Evolutionary conservation across 805 yeast genomes (phyloP), one percentile per base, ranked within the genome.

Genomic region (Candida morakotiae): DNA sequence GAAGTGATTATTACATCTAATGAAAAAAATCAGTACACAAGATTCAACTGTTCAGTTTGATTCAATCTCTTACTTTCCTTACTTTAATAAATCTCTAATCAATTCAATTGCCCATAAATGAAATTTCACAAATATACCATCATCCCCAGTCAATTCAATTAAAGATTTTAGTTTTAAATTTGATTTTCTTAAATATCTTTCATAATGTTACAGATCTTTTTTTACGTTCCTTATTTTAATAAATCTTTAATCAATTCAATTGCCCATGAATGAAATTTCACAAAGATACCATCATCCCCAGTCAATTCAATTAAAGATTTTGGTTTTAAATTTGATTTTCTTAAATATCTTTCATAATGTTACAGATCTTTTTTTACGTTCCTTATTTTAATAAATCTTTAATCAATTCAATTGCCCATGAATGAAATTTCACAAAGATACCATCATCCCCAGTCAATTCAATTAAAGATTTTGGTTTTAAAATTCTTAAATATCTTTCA

Each of bases 181-280:
- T 17, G 75, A 71, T 14, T 84, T 69, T 39, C 88, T 62, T 27
- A 83, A 56, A 49, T 71, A 83, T 18, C 73, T 60, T 31, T 78
- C 83, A 43, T 73, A 69, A 34, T 62, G n/a, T n/a, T n/a, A n/a
- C n/a, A n/a, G n/a, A n/a, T n/a, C n/a, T n/a, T n/a, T n/a, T n/a
- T n/a, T n/a, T n/a, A n/a, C n/a, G n/a, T n/a, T n/a, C n/a, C n/a
- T 34, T 25, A 41, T 21, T 33, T 34, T 13, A 32, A 16, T 6
- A 64, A 44, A 34, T 57, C 62, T 31, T 62, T 64, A 14, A 80
- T 49, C 17, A 83, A 50, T 38, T 70, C 75, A 0, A 78, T 52
- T 18, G 79, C 82, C 81, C 87, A 81, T 9, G 78, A 55, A 52
- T 83, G 91, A 9, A 81, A 56, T 43, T 75, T 72, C 15, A 78